Evolutionary conservation across 2,329 filamentous ascomycete genomes (phyloP), one percentile per base, ranked within the genome.

Genomic region (Clarireedia paspali): DNA sequence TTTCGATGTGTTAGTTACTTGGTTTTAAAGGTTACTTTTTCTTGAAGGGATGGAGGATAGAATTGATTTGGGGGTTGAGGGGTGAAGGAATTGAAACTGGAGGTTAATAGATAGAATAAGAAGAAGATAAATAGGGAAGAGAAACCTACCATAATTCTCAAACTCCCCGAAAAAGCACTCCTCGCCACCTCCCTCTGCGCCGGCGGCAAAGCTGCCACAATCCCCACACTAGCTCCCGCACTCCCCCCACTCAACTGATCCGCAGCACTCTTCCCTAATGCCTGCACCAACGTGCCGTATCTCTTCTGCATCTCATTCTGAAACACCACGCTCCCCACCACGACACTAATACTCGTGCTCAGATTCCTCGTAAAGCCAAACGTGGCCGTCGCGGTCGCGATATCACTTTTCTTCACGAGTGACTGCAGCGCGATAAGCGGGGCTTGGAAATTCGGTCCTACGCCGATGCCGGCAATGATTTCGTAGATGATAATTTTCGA

Each of bases 351-450:
- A 0, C 75, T 70, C 0, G 74, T 79, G 57, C 20, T 65, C 61
- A 0, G 72, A 72, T 5, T 79, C 56, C 24, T 65, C 57, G 17
- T 87, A 81, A 6, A 84, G 7, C 65, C 65, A 24, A 87, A 85
- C 1, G 83, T 84, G 0, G 84, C 79, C 0, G 84, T 88, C 0
- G 81, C 84, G 1, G 83, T 79, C n/a, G 82, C 86, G 47, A 87
- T 85, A 62, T 89, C 85, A 27, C 77, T 75, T 44, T 76, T 77
- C 24, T 79, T 74, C 27, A 87, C 76, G 50, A 80, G 77, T 23
- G 81, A 80, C 68, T 89, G 86, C 6, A 88, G 72, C 0, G 84
- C 84, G 51, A 89, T 83, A 6, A 89, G 75, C 2, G 85, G 84
- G 1, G 80, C 74, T 66, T 89, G 84, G 70, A 89, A 87, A 63